Evolutionary conservation across 2,329 filamentous ascomycete species (phyloP), one percentile per base, ranked within the genome.

Genomic region (Trichophyton rubrum): DNA sequence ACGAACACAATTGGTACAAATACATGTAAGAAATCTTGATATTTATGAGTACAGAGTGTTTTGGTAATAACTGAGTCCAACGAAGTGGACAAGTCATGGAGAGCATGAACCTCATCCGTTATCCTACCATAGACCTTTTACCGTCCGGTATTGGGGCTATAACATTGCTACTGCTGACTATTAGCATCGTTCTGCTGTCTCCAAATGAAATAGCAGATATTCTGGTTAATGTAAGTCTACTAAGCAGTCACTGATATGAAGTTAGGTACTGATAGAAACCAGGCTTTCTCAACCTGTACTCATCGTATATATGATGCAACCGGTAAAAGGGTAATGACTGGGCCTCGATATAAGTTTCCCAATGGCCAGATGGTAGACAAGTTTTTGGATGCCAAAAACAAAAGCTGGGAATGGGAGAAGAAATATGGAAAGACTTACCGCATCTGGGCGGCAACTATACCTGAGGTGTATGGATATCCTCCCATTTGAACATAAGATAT

Each of bases 401-500:
- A 57, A 11, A 33, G 55, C 55, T 35, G 27, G 33, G 59, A 49
- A n/a, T 59, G 58, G 58, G 58, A 59, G 40, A n/a, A 24, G 17
- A 59, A 49, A 27, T 47, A 59, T 49, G 58, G 58, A 11, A 47
- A 27, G 13, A 33, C 45, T 13, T 59, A 59, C 17, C 58, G 58
- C n/a, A 59, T 59, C 24, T 59, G 58, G 58, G 24, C 27, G 8
- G 58, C 38, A 13, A 59, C 17, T 15, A 47, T 20, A 27, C 38
- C 58, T 24, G 58, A 59, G 30, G 35, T 59, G 56, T 58, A 41
- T 35, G 56, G 11, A 15, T 24, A 22, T 17, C 24, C 8, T 51
- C 17, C 27, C 5, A 30, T 7, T 30, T 7, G 27, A 30, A 30
- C 6, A 8, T 30, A 20, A 49, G 22, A 20, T 49, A 20, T 24